Evolutionary conservation across 1,284 basidiomycete species (phyloP), one percentile per base, ranked within the genome.

Genomic region (Trametes polyzona): DNA sequence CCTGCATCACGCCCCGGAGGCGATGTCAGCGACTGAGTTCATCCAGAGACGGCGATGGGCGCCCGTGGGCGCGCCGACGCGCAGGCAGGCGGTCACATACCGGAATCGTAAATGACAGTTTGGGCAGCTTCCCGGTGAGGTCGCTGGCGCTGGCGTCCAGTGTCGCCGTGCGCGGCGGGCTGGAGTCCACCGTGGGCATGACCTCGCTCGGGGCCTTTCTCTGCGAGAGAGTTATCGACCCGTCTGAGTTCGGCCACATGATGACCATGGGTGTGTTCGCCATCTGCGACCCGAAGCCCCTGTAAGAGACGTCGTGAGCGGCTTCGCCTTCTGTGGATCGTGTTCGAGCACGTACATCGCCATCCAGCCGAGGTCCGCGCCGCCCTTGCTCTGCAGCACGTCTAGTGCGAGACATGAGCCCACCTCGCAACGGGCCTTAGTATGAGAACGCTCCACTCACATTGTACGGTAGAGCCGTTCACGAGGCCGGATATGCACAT

Each of bases 171-270:
- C 73, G 67, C 4, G 73, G 66, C 24, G 77, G 76, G 54, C 64
- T 69, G 30, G 66, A 42, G 51, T 70, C 71, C n/a, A 76, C 70
- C 29, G 61, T 71, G 10, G 79, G 80, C 66, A 70, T 64, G 6
- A 66, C 63, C 42, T 76, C 65, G 2, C 55, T 63, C 6, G 68
- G 52, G 0, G 78, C 73, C 42, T 62, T 58, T 7, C 79, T 72
- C 62, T 81, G 79, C 29, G 76, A 77, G 47, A 80, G 67, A 24
- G 76, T 78, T 49, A 78, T 68, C 2, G 66, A 67, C 6, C 77
- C 77, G 58, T 77, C 72, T 7, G 69, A 63, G 62, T 78, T 79
- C 17, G 76, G 71, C 79, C 79, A 82, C 52, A 75, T 71, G 36
- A 81, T 76, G 56, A 80, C 72, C 73, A 80, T 74, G 1, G 74